phyloP scores from a whole-genome alignment of 1,284 basidiomycete species.

The Malassezia cuniculi region DNA sequence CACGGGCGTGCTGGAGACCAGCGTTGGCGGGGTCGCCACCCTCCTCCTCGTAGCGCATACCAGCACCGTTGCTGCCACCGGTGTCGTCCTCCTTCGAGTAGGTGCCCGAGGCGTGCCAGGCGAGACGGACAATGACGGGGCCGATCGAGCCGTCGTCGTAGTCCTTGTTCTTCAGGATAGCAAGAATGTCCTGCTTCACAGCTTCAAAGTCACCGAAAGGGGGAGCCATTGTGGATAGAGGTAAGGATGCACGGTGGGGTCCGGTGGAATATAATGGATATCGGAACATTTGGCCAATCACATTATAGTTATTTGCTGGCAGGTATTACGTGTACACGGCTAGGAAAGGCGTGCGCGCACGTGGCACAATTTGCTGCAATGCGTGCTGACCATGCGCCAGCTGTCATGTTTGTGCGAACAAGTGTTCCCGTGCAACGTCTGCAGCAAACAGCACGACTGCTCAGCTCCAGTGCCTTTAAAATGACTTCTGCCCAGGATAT shows the following conservation, averaged over 20 bases:
- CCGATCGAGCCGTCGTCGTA: slow-evolving; percentile 36
- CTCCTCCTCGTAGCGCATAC: slow-evolving; percentile 42
- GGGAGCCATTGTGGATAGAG: slow-evolving; percentile 7
- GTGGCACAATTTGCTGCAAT: not conserved
- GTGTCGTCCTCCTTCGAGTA: slow-evolving; percentile 59
- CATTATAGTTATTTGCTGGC: not conserved
- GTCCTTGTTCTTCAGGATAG: slow-evolving; percentile 39
- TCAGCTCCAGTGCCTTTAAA: slow-evolving; percentile 17
- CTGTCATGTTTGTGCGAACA: slow-evolving; percentile 9
- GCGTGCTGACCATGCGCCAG: not conserved
- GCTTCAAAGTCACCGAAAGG: slow-evolving; percentile 32
- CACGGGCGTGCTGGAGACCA: slow-evolving; percentile 69
- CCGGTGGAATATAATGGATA: not conserved
- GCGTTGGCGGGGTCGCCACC: slow-evolving; percentile 73
- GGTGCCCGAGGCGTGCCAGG: slow-evolving; percentile 74
- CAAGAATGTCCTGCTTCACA: slow-evolving; percentile 35
- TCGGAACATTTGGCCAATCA: slow-evolving; percentile 1
- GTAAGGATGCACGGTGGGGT: not conserved
- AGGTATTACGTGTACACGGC: too few relatives aligned
- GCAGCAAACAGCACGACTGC: slow-evolving; percentile 27
- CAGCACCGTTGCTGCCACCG: slow-evolving; percentile 55
- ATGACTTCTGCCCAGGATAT: slow-evolving; percentile 47
- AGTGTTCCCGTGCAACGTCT: slow-evolving; percentile 25
- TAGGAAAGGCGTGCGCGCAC: too few relatives aligned
- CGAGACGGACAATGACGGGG: slow-evolving; percentile 70